Conservation (phyloP, 78 protist genomes). For the Polysphondylium violaceum region DNA sequence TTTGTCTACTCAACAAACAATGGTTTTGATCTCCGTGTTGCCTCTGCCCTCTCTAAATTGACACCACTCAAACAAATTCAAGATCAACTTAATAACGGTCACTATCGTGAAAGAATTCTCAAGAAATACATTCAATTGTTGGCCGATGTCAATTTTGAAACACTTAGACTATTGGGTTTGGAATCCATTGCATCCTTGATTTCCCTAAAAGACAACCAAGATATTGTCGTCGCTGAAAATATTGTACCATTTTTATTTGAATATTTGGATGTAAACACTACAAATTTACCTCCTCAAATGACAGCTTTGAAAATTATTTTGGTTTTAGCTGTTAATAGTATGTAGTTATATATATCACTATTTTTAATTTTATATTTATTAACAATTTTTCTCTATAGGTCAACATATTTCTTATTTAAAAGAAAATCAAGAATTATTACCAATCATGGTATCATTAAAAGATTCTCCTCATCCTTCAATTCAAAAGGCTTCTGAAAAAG, state of each 20-base stretch:
- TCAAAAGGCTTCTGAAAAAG: slow-evolving; percentile 67
- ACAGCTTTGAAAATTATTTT: slow-evolving; percentile 61
- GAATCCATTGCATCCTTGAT: slow-evolving; percentile 62
- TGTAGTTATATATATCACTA: not conserved
- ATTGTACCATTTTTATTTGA: slow-evolving; percentile 10
- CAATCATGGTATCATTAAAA: not conserved
- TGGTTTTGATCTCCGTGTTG: slow-evolving; percentile 66
- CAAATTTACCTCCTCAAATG: slow-evolving; percentile 57
- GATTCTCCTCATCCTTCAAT: slow-evolving; percentile 72
- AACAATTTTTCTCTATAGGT: not conserved
- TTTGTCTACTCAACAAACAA: slow-evolving; percentile 48
- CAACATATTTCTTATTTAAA: slow-evolving; percentile 22
- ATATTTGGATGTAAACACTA: slow-evolving; percentile 21
- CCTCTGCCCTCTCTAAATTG: slow-evolving; percentile 30
- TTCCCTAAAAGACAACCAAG: slow-evolving; percentile 46
- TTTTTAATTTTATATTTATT: not conserved
- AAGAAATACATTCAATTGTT: slow-evolving; percentile 33
- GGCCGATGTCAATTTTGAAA: slow-evolving; percentile 30
- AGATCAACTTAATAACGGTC: slow-evolving; percentile 43
- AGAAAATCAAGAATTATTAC: not conserved
- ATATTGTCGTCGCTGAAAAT: not conserved
- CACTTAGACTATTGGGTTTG: slow-evolving; percentile 57
- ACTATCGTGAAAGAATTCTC: slow-evolving; percentile 37
- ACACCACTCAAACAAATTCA: slow-evolving; percentile 24
- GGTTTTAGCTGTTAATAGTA: slow-evolving; percentile 22